These are phyloP conservation scores for Colletotrichum destructivum DNA, from an alignment of 2,329 filamentous ascomycete species.

Conservation along the genomic window DNA sequence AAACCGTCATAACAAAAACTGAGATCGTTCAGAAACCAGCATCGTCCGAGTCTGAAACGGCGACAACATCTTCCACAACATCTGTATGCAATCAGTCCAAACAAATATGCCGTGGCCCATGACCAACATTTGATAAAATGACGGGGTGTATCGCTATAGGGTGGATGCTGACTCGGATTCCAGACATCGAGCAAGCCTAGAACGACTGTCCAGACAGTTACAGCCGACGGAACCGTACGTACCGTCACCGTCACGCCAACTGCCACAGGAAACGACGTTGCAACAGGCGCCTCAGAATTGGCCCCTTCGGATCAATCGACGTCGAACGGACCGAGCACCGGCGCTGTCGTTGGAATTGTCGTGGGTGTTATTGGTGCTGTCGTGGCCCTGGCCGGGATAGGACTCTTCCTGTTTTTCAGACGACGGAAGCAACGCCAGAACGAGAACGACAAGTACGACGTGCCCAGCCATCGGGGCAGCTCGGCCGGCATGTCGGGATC, in stretches of 20 bases:
- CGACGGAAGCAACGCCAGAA: constrained; percentile 61
- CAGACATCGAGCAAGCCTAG: constrained; percentile 27
- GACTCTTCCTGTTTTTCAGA: constrained; percentile 61
- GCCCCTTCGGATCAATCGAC: constrained; percentile 18
- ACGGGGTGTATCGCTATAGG: constrained; percentile 7
- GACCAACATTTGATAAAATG: constrained; percentile 22
- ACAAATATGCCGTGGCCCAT: constrained; percentile 27
- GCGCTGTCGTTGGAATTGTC: constrained; percentile 64
- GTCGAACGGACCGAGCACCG: constrained; percentile 56
- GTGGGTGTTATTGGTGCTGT: constrained; percentile 56
- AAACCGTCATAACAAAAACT: constrained; percentile 46
- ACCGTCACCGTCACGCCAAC: constrained; percentile 70
- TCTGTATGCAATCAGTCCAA: constrained; percentile 38
- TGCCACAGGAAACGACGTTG: constrained; percentile 44
- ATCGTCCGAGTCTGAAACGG: constrained; percentile 48
- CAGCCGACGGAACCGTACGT: constrained; percentile 65
- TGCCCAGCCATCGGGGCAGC: constrained; percentile 65
- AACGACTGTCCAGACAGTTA: constrained; percentile 65
- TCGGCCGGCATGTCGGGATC: constrained; percentile 65
- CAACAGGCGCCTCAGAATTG: constrained; percentile 34
- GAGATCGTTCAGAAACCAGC: constrained; percentile 55
- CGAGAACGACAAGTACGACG: constrained; percentile 59
- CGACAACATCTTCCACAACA: constrained; percentile 39
- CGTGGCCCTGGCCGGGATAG: constrained; percentile 54
- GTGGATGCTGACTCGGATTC: constrained; percentile 10